Percentiles rank a stretch among this genome's conserved stretches.
phyloP scores from a whole-genome alignment of 169 alveolate genomes.

The Plasmodium coatneyi region DNA sequence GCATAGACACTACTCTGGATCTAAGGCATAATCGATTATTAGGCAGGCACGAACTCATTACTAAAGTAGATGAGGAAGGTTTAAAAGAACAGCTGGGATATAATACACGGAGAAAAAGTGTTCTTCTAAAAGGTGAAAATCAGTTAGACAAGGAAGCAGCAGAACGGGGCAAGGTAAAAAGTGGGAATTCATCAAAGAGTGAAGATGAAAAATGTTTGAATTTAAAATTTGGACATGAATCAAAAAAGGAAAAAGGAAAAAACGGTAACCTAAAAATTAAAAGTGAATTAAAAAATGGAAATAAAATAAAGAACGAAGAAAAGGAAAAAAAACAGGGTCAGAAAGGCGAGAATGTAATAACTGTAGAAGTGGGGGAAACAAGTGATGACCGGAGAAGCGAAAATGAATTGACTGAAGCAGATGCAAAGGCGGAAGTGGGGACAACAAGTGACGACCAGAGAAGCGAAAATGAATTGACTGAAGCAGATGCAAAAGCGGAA shows the following conservation, averaged over 20 bases:
- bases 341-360: not conserved
- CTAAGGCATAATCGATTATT: not conserved
- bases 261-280: not conserved
- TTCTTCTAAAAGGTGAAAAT: not conserved
- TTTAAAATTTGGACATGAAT: not conserved
- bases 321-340: not conserved
- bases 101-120: not conserved
- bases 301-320: not conserved
- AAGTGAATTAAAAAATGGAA: not conserved
- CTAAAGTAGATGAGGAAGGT: not conserved
- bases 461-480: not conserved
- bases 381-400: not conserved
- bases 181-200: not conserved
- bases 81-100: not conserved
- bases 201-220: not conserved
- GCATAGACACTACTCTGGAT: not conserved
- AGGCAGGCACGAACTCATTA: not conserved
- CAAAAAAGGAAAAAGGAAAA: not conserved
- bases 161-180: not conserved
- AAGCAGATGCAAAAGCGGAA: not conserved
- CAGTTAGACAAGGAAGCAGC: not conserved
- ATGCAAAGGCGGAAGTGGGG: not conserved
- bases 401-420: not conserved
- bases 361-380: not conserved
- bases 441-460: not conserved